Percentiles rank a stretch among this genome's conserved stretches.
Evolutionary conservation across 495 filamentous ascomycete species (phyloP).

Genomic region (Sphaerosporella brunnea): DNA sequence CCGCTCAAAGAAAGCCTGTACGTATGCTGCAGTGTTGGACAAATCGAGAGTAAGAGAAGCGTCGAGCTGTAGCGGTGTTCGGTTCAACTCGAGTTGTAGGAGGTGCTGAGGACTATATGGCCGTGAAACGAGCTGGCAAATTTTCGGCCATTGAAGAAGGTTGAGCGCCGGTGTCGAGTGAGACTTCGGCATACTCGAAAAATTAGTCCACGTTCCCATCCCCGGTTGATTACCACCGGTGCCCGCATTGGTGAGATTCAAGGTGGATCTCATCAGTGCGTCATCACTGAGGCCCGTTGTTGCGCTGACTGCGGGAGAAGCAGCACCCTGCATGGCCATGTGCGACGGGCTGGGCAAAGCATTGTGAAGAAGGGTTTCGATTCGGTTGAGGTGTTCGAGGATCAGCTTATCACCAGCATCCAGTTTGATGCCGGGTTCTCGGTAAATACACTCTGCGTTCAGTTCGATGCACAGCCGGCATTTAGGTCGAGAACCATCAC

Average conservation of each 20-base stretch:
- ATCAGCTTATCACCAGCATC: conserved; percentile 76
- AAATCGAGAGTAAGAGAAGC: conserved; percentile 48
- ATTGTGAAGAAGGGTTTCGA: conserved; percentile 59
- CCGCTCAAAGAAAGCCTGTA: conserved; percentile 57
- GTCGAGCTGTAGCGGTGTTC: conserved; percentile 46
- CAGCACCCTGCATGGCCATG: conserved; percentile 30
- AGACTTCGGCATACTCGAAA: conserved; percentile 67
- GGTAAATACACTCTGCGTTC: conserved; percentile 65
- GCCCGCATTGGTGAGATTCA: conserved; percentile 23
- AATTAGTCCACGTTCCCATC: conserved; percentile 60
- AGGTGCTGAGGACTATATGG: conserved; percentile 64
- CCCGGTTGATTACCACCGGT: conserved; percentile 32
- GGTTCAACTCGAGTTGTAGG: conserved; percentile 63
- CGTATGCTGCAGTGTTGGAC: conserved; percentile 54
- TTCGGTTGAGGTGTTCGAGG: conserved; percentile 53
- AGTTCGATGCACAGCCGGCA: conserved; percentile 69
- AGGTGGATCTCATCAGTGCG: conserved; percentile 27
- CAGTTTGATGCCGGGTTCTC: conserved; percentile 72
- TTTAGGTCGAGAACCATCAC: conserved; percentile 66
- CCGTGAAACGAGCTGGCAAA: conserved; percentile 54
- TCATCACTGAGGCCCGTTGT: conserved; percentile 51
- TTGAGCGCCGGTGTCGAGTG: conserved; percentile 66
- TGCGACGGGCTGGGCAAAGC: conserved; percentile 25
- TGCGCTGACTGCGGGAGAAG: conserved; percentile 54
- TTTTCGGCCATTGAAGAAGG: conserved; percentile 63